Percentiles rank a stretch among this genome's conserved stretches.
phyloP scores from a whole-genome alignment of 148 eudicot genomes.

The Rhododendron ferrugineum region DNA sequence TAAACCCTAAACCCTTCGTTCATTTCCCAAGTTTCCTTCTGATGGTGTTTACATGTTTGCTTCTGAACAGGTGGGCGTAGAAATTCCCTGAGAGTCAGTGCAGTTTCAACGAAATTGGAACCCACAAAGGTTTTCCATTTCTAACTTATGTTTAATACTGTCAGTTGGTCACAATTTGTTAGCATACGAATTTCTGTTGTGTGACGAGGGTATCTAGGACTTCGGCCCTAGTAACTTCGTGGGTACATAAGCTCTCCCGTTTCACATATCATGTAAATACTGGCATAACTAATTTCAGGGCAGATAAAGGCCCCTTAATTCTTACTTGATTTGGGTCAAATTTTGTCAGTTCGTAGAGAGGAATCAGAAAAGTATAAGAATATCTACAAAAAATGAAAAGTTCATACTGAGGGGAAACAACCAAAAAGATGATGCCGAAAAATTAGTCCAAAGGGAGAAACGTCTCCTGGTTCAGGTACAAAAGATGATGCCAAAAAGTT shows the following conservation, averaged over 20 bases:
- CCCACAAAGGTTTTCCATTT: slow-evolving; percentile 57
- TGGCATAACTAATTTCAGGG: background rate
- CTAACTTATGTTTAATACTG: background rate
- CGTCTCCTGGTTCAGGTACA: background rate
- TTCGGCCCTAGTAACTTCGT: background rate
- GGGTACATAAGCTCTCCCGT: background rate
- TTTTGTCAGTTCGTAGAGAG: no score
- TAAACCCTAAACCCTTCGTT: background rate
- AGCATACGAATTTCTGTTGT: background rate
- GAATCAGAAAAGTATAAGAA: no score
- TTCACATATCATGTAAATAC: background rate
- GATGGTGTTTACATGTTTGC: background rate
- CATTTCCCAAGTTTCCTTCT: background rate
- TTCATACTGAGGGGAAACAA: no score
- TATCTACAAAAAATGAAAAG: no score
- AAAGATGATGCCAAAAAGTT: no score
- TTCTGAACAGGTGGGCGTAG: slow-evolving; percentile 35
- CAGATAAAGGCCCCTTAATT: background rate
- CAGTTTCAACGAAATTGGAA: slow-evolving; percentile 53
- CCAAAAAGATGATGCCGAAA: no score
- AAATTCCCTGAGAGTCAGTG: slow-evolving; percentile 48
- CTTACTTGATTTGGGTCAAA: background rate
- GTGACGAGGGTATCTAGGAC: background rate
- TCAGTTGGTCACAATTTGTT: background rate
- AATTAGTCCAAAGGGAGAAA: background rate